These are phyloP conservation scores for Penicillium sp. DNA, from an alignment of 2,329 filamentous ascomycete genomes.

Conservation along the genomic window DNA sequence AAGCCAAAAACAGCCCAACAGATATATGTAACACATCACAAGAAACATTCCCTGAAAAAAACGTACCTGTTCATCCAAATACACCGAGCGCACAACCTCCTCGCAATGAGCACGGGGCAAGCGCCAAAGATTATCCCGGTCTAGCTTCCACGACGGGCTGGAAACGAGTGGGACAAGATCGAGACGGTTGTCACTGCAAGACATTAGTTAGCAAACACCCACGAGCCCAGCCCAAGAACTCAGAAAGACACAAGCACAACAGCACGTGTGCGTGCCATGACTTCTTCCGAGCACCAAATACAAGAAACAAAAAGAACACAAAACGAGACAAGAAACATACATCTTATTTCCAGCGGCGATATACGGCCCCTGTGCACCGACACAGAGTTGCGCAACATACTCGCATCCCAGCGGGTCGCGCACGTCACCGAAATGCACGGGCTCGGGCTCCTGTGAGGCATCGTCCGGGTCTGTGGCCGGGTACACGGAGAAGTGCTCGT, in stretches of 20 bases:
- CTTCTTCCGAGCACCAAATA: not conserved
- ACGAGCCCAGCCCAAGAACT: not conserved
- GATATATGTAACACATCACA: not conserved
- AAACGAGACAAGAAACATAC: slow-evolving; percentile 31
- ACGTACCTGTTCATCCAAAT: slow-evolving; percentile 45
- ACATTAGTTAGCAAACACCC: not conserved
- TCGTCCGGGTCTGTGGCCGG: slow-evolving; percentile 51
- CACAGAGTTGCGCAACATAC: slow-evolving; percentile 57
- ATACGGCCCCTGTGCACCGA: slow-evolving; percentile 43
- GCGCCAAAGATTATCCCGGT: slow-evolving; percentile 41
- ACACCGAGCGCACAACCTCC: slow-evolving; percentile 48
- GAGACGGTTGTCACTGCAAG: slow-evolving; percentile 38
- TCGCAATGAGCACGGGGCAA: slow-evolving; percentile 49
- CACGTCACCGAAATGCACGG: slow-evolving; percentile 56
- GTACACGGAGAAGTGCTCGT: slow-evolving; percentile 61
- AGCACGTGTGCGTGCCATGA: not conserved
- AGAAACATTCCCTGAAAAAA: not conserved
- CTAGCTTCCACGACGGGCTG: slow-evolving; percentile 39
- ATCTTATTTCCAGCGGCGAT: slow-evolving; percentile 52
- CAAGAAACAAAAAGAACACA: not conserved
- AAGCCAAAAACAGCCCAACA: not conserved
- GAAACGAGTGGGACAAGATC: slow-evolving; percentile 43
- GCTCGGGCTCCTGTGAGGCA: slow-evolving; percentile 45
- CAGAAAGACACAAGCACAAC: not conserved
- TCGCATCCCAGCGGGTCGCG: slow-evolving; percentile 55